Evolutionary conservation across 352 stramenopile species (phyloP), one percentile per base, ranked within the genome.

Genomic region (Pythium sukuiense): DNA sequence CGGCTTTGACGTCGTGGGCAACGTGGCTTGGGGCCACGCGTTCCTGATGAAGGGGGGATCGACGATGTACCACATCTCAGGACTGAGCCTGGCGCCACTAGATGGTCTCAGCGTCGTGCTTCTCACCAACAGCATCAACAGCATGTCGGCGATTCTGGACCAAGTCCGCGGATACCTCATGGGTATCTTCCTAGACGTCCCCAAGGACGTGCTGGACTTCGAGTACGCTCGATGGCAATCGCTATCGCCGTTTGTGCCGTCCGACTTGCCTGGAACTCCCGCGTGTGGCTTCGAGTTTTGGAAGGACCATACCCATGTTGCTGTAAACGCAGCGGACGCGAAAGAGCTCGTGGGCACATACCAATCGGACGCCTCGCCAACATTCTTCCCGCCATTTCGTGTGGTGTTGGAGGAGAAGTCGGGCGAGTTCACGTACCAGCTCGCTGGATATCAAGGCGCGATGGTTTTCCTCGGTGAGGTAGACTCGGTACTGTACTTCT

Each of bases 11-110:
- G 74, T 76, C 35, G 61, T 87, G 53, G 76, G 72, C 0, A 61
- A 83, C 12, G 73, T 74, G 0, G 71, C 79, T 50, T 88, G 75
- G 75, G 83, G 83, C 0, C 74, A 82, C 49, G 70, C 77, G 29
- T 89, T 87, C 58, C 65, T 76, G 18, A 81, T 88, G 59, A 91
- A 91, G 58, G 77, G 72, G n/a, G 80, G 79, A 2, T 80, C 87
- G 46, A 84, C 75, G 2, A 33, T 67, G 12, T 37, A 75, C 5
- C 80, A 89, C 37, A 63, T 85, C 3, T 85, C 79, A 6, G 67
- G 76, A 7, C 83, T 73, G 1, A 77, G 77, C 0, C 77, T 87
- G 37, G 58, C 67, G 2, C 80, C 79, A 1, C 63, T 70, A 6
- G 69, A 68, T 12, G 52, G 77, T 24, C 65, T 91, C 1, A 77